phyloP scores from a whole-genome alignment of 768 basidiomycete species.

The Pleurotus giganteus region DNA sequence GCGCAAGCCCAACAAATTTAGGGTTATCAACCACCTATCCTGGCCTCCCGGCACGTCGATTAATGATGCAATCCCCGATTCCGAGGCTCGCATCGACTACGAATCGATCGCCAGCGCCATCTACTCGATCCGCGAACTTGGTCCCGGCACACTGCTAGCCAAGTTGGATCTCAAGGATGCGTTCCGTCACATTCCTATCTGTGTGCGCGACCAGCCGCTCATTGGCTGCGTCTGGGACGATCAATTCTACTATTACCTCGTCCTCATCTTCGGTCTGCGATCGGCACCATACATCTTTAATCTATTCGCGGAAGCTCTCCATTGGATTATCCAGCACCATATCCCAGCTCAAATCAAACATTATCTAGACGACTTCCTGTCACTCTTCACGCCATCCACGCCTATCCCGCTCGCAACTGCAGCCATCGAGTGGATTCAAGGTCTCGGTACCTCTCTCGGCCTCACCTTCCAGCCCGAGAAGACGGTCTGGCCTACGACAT shows the following conservation, averaged over 20 bases:
- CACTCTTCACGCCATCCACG: slow-evolving; percentile 17
- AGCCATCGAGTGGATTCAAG: slow-evolving; percentile 28
- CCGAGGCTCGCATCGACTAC: not conserved
- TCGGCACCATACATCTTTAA: too few relatives aligned
- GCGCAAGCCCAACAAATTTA: slow-evolving; percentile 16
- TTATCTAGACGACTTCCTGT: slow-evolving; percentile 35
- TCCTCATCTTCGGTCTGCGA: slow-evolving; percentile 35
- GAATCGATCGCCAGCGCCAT: not conserved
- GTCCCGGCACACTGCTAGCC: not conserved
- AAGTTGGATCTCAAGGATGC: slow-evolving; percentile 16
- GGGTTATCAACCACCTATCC: slow-evolving; percentile 9
- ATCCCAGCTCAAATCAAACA: slow-evolving; percentile 28
- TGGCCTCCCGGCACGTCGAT: slow-evolving; percentile 7
- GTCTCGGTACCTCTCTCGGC: slow-evolving; percentile 24
- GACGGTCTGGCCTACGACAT: slow-evolving; percentile 19
- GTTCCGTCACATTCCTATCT: slow-evolving; percentile 12
- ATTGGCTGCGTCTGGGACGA: not conserved
- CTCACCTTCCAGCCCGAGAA: slow-evolving; percentile 28
- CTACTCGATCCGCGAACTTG: not conserved
- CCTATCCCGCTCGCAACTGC: slow-evolving; percentile 1
- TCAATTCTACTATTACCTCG: not conserved
- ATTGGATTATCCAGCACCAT: too few relatives aligned
- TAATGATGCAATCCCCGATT: slow-evolving; percentile 9
- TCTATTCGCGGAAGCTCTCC: too few relatives aligned
- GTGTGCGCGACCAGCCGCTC: slow-evolving; percentile 21